Conservation (phyloP, 2,329 filamentous ascomycete species). For the Monosporascus sp. region DNA sequence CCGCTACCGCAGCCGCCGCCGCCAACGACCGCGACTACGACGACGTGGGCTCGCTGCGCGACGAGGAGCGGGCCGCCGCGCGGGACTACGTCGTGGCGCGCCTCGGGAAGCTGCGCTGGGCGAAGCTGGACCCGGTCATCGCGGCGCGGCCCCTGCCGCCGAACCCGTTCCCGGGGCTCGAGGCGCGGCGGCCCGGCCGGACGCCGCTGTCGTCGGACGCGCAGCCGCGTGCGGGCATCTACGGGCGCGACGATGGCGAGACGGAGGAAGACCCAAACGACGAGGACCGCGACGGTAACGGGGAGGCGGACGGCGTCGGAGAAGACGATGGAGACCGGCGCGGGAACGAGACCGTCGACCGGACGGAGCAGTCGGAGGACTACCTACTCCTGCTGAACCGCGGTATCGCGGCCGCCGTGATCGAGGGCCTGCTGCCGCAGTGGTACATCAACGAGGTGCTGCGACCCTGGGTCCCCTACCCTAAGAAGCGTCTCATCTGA, state of each 20-base stretch:
- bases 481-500: not conserved
- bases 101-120: not conserved
- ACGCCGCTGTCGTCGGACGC: not conserved
- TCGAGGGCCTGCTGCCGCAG: not conserved
- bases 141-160: not conserved
- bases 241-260: not conserved
- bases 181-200: not conserved
- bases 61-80: not conserved
- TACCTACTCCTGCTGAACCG: not conserved
- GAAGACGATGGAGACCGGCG: too few species aligned
- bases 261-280: not conserved
- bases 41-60: not conserved
- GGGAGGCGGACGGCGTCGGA: not conserved
- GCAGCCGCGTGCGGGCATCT: not conserved
- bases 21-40: not conserved
- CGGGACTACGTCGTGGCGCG: not conserved
- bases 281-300: not conserved
- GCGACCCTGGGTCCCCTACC: not conserved
- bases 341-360: not conserved
- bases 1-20: too few species aligned
- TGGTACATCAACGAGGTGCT: slow-evolving; percentile 2
- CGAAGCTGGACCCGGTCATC: not conserved
- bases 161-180: not conserved
- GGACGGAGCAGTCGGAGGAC: not conserved
- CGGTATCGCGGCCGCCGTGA: not conserved